Percentiles rank a stretch among this genome's conserved stretches.
phyloP scores from a whole-genome alignment of 805 yeast genomes.

The Candida sithepensis region DNA sequence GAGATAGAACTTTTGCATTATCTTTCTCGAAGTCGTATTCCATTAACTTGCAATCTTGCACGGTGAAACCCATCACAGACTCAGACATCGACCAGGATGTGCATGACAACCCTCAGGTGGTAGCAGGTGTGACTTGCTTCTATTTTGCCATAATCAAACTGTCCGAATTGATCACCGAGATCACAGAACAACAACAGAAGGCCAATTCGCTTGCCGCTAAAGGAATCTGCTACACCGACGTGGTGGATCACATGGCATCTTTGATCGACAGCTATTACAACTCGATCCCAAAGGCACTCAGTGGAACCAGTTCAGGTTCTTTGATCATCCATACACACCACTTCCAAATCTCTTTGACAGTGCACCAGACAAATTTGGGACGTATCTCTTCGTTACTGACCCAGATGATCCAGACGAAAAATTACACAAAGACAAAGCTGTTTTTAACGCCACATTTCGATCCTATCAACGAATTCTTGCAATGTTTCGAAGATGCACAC shows the following conservation, averaged over 20 bases:
- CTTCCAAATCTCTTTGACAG: neutral
- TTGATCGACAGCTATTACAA: slow-evolving; percentile 1
- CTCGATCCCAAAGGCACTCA: slow-evolving; percentile 1
- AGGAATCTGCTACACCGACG: neutral
- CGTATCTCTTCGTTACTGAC: neutral
- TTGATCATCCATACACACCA: neutral
- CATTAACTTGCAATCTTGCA: neutral
- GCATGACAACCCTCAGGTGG: neutral
- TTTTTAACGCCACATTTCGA: neutral
- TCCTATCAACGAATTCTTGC: neutral
- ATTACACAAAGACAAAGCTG: neutral
- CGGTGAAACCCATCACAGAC: neutral
- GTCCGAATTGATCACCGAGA: slow-evolving; percentile 3
- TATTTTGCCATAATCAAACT: slow-evolving; percentile 1
- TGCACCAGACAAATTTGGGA: slow-evolving; percentile 3
- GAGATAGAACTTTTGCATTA: slow-evolving; percentile 35
- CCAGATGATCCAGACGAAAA: neutral
- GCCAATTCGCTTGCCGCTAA: slow-evolving; percentile 1
- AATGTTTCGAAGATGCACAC: neutral
- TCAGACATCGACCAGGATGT: too few species aligned
- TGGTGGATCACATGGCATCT: neutral
- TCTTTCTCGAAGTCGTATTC: neutral
- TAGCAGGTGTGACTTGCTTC: neutral
- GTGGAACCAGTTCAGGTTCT: neutral
- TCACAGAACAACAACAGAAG: slow-evolving; percentile 4